Percentiles rank a stretch among this genome's conserved stretches.
These are phyloP conservation scores for Lecanosticta acicola DNA, from an alignment of 2,329 filamentous ascomycete species.

Conservation along the genomic window DNA sequence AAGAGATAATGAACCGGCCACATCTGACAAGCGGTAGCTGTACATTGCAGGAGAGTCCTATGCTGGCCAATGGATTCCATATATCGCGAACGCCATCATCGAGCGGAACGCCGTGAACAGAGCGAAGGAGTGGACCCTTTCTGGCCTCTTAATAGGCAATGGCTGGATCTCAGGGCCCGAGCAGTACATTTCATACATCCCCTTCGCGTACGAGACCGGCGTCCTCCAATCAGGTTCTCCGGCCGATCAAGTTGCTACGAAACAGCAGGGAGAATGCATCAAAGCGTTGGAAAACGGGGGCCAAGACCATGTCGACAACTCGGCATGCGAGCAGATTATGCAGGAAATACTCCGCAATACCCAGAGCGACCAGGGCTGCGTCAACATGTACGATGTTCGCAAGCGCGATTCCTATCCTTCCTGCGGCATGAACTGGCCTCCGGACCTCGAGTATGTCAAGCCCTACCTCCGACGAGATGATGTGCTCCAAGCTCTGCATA, in stretches of 20 bases:
- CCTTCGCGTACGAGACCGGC: slow-evolving; percentile 71
- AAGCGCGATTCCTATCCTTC: slow-evolving; percentile 72
- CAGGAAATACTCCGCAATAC: slow-evolving; percentile 65
- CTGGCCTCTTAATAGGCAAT: slow-evolving; percentile 88
- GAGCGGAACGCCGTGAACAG: slow-evolving; percentile 66
- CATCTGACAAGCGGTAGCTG: slow-evolving; percentile 50
- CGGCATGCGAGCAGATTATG: slow-evolving; percentile 71
- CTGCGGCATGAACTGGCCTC: slow-evolving; percentile 98
- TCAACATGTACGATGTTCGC: slow-evolving; percentile 97
- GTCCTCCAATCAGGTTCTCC: slow-evolving; percentile 64
- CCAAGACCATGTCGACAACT: slow-evolving; percentile 58
- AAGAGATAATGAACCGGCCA: slow-evolving; percentile 2
- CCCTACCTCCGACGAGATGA: slow-evolving; percentile 81
- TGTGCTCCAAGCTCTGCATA: slow-evolving; percentile 72
- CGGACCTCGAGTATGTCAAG: slow-evolving; percentile 69
- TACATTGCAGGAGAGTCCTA: slow-evolving; percentile 96
- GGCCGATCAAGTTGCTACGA: slow-evolving; percentile 61
- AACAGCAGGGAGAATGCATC: slow-evolving; percentile 63
- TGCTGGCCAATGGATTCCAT: slow-evolving; percentile 93
- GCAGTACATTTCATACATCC: slow-evolving; percentile 83
- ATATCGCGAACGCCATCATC: slow-evolving; percentile 87
- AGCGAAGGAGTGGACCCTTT: slow-evolving; percentile 64
- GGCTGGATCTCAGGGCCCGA: slow-evolving; percentile 91
- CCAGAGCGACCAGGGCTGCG: slow-evolving; percentile 54
- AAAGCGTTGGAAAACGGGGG: slow-evolving; percentile 54